Base-by-base conservation (phyloP, 345 rosid species). In the Brassica juncea region DNA sequence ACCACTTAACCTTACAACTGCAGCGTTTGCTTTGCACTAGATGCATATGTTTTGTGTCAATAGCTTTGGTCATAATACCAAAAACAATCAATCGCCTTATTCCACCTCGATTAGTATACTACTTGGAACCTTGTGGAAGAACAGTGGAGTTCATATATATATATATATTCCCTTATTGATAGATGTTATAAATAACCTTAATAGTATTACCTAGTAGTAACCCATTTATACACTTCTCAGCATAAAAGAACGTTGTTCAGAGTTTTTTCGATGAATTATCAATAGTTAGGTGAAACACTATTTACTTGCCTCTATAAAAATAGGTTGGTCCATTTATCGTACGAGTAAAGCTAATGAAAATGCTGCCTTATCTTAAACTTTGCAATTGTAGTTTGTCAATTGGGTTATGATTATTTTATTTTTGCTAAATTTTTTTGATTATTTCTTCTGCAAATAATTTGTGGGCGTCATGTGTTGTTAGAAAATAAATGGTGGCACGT, bases 401-500 rank as follows among this genome's bases (percentile, higher is more conserved):
- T 21, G 35, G 31, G 62, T 30, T 68, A 76, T 59, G 57, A 49
- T 49, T 49, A 49, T 14, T 49, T n/a, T 49, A 5, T 14, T 52
- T 47, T 21, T 12, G 30, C 11, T 52, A 28, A 25, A 75, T 6
- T 14, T 37, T 28, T 76, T 39, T 58, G 60, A 76, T 67, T 57
- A 67, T 67, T 67, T 25, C 15, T 39, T 27, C 6, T 2, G 68
- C 60, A 68, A 4, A 39, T 58, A 55, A 10, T 5, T 5, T 16
- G 12, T 25, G 63, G 11, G 28, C 34, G 69, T 76, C 80, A 68
- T 44, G 68, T 69, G 34, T 60, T 60, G 74, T 44, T 60, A 68
- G 62, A 68, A 69, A 76, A 1, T 68, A 60, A 76, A 68, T 44
- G 62, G 80, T 76, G 44, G 74, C 74, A 39, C 79, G 79, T 68